These are phyloP conservation scores for Cyamopsis tetragonoloba DNA, from an alignment of 306 rosid genomes.

Conservation along the genomic window DNA sequence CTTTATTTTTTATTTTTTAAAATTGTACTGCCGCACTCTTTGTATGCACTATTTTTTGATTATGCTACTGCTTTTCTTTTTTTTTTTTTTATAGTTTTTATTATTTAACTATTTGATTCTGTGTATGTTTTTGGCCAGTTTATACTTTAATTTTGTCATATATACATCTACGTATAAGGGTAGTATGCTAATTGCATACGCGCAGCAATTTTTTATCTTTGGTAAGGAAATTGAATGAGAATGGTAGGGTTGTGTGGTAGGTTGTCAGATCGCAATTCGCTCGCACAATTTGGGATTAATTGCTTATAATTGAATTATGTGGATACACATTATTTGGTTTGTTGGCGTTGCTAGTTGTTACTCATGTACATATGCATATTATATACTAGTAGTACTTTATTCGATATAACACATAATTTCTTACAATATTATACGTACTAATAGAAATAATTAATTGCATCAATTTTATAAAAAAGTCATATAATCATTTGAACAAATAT, in stretches of 20 bases:
- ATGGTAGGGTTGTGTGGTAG: not conserved
- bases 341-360: not conserved
- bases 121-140: not conserved
- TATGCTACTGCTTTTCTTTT: too few species aligned
- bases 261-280: slow-evolving; percentile 9
- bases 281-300: not conserved
- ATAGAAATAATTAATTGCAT: too few species aligned
- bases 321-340: not conserved
- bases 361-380: too few species aligned
- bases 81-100: not conserved
- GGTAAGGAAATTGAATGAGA: not conserved
- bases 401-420: too few species aligned
- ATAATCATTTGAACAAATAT: too few species aligned
- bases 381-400: too few species aligned
- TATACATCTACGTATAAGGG: not conserved
- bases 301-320: not conserved
- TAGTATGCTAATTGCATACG: not conserved
- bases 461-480: too few species aligned
- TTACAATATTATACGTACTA: too few species aligned
- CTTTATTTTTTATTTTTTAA: not conserved
- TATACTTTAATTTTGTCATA: not conserved
- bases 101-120: not conserved
- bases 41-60: too few species aligned
- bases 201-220: not conserved
- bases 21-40: too few species aligned